A percentile compares a stretch with the other conserved stretches of the same genome.
phyloP scores from a whole-genome alignment of 495 filamentous ascomycete genomes.

The Mytilinidion resinicola region DNA sequence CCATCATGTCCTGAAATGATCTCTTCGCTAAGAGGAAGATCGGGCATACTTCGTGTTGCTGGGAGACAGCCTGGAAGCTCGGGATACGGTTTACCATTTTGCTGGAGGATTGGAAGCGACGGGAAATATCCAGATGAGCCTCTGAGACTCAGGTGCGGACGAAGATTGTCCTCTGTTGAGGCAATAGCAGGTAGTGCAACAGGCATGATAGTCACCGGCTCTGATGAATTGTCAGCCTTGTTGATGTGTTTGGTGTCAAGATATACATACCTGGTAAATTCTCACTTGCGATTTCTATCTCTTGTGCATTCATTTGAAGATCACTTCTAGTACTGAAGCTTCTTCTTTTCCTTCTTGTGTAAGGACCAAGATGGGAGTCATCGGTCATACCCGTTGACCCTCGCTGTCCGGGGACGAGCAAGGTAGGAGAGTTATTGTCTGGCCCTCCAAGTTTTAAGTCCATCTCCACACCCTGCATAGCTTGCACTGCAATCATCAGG shows the following conservation, averaged over 20 bases:
- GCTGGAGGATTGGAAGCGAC: background rate
- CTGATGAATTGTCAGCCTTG: background rate
- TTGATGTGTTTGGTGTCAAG: background rate
- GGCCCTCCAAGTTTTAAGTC: background rate
- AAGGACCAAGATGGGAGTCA: background rate
- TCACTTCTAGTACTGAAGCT: background rate
- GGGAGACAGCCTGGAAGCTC: conserved; percentile 2
- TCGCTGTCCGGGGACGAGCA: background rate
- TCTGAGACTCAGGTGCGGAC: background rate
- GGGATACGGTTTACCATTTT: background rate
- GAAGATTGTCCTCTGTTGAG: background rate
- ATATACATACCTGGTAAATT: background rate
- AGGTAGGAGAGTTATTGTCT: too few species aligned
- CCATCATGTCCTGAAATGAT: too few species aligned
- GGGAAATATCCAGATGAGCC: background rate
- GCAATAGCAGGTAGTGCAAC: background rate
- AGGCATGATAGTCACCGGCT: background rate
- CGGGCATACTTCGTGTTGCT: too few species aligned
- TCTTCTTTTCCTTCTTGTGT: background rate
- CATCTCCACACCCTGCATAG: conserved; percentile 20
- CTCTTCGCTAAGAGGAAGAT: too few species aligned
- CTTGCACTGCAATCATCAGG: conserved; percentile 17
- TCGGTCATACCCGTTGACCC: background rate
- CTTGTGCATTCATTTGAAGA: background rate
- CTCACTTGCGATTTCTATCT: background rate